Evolutionary conservation across 768 basidiomycete species (phyloP).

Genomic region (Serendipita sp.): DNA sequence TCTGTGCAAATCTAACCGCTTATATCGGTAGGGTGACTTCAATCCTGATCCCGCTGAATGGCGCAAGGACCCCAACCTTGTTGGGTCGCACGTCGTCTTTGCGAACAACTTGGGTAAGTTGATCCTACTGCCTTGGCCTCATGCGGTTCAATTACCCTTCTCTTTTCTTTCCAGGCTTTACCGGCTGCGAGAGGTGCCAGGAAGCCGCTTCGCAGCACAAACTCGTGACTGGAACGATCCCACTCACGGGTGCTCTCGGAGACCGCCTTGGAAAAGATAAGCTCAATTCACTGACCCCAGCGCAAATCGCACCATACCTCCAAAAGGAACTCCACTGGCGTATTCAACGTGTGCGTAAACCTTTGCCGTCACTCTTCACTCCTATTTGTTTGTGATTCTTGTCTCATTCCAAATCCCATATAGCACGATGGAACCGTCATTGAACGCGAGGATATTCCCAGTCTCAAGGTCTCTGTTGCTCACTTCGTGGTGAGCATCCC

Average conservation of each 20-base stretch:
- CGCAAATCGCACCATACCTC: slow-evolving; percentile 27
- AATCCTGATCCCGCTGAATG: slow-evolving; percentile 25
- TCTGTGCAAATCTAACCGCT: slow-evolving; percentile 11
- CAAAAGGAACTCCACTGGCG: slow-evolving; percentile 28
- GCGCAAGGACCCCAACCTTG: slow-evolving; percentile 22
- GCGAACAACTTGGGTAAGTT: slow-evolving; percentile 17
- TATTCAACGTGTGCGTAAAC: slow-evolving; percentile 22
- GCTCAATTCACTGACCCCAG: slow-evolving; percentile 23
- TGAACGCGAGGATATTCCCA: neutral
- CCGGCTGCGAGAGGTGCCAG: slow-evolving; percentile 28
- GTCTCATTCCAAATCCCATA: neutral
- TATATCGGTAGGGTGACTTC: slow-evolving; percentile 22
- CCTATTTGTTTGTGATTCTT: neutral
- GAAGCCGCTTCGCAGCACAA: slow-evolving; percentile 16
- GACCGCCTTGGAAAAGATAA: slow-evolving; percentile 13
- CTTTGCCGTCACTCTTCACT: neutral
- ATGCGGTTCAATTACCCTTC: neutral
- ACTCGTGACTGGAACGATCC: slow-evolving; percentile 30
- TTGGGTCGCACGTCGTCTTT: slow-evolving; percentile 31
- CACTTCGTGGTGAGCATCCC: neutral
- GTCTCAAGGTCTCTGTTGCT: slow-evolving; percentile 1
- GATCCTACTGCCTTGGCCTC: neutral
- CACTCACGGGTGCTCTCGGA: slow-evolving; percentile 24
- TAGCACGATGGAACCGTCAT: neutral
- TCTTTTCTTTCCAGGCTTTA: slow-evolving; percentile 11